Evolutionary conservation across 176 grass and related monocot species (phyloP).

Genomic region (Microstegium vimineum): DNA sequence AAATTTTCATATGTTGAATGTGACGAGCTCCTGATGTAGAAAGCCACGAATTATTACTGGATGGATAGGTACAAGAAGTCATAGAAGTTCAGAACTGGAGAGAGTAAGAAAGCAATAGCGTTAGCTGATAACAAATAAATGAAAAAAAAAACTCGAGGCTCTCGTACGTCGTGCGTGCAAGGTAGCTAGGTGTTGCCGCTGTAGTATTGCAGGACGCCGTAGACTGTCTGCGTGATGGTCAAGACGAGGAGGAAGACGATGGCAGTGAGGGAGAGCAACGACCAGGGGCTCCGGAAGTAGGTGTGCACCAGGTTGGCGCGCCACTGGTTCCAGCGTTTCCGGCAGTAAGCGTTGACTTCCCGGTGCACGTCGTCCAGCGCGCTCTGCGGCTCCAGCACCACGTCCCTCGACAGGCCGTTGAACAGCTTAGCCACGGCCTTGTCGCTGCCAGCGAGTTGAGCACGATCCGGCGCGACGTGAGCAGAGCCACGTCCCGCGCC

Average conservation of each 20-base stretch:
- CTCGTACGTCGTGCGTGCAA: no score
- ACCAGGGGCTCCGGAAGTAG: slow-evolving; percentile 58
- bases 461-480: slow-evolving; percentile 25
- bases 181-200: not conserved
- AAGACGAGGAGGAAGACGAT: slow-evolving; percentile 40
- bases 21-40: no score
- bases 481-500: slow-evolving; percentile 63
- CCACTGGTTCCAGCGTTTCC: slow-evolving; percentile 44
- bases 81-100: no score
- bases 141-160: no score
- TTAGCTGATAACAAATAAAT: no score
- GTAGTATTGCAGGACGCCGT: slow-evolving; percentile 37
- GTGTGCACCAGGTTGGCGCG: slow-evolving; percentile 46
- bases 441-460: slow-evolving; percentile 36
- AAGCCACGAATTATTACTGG: no score
- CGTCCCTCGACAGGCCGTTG: slow-evolving; percentile 39
- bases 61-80: no score
- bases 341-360: slow-evolving; percentile 42
- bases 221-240: slow-evolving; percentile 52
- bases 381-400: slow-evolving; percentile 28
- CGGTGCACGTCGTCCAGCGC: slow-evolving; percentile 26
- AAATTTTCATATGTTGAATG: no score
- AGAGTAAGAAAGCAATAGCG: no score
- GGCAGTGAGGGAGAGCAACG: slow-evolving; percentile 48
- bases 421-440: slow-evolving; percentile 42